Conservation (phyloP, 2,329 filamentous ascomycete species). For the Tolypocladium ovalisporum region DNA sequence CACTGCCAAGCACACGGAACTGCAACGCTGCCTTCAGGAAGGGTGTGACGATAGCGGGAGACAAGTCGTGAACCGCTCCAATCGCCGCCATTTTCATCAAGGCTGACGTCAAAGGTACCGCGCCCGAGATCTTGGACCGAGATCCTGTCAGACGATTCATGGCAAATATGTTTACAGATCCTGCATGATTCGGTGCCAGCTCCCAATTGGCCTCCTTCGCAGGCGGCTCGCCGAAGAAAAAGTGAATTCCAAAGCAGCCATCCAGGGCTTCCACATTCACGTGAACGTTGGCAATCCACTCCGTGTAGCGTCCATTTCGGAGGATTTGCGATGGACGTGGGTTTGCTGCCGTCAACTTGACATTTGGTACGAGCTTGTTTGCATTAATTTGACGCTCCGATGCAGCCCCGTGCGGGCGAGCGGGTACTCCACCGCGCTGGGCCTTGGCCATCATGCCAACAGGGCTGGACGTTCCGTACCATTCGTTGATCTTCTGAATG, state of each 20-base stretch:
- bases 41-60: conserved; percentile 22
- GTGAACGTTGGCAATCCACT: conserved; percentile 60
- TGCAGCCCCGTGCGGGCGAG: background rate
- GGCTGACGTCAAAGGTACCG: conserved; percentile 39
- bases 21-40: conserved; percentile 29
- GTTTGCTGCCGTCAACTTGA: conserved; percentile 13
- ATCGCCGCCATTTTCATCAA: conserved; percentile 30
- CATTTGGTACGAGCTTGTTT: conserved; percentile 10
- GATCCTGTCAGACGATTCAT: conserved; percentile 23
- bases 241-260: conserved; percentile 50
- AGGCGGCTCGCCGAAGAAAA: conserved; percentile 53
- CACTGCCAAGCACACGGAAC: conserved; percentile 17
- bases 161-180: conserved; percentile 48
- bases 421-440: background rate
- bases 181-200: conserved; percentile 43
- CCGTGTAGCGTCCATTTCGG: conserved; percentile 32
- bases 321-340: conserved; percentile 20
- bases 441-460: conserved; percentile 8
- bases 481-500: conserved; percentile 40
- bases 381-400: background rate
- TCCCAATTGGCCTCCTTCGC: conserved; percentile 37
- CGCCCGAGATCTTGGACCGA: conserved; percentile 30
- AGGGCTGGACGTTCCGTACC: conserved; percentile 24
- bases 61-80: conserved; percentile 25
- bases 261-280: conserved; percentile 49